Evolutionary conservation across 495 filamentous ascomycete species (phyloP).

Genomic region (Aspergillus nidulans): DNA sequence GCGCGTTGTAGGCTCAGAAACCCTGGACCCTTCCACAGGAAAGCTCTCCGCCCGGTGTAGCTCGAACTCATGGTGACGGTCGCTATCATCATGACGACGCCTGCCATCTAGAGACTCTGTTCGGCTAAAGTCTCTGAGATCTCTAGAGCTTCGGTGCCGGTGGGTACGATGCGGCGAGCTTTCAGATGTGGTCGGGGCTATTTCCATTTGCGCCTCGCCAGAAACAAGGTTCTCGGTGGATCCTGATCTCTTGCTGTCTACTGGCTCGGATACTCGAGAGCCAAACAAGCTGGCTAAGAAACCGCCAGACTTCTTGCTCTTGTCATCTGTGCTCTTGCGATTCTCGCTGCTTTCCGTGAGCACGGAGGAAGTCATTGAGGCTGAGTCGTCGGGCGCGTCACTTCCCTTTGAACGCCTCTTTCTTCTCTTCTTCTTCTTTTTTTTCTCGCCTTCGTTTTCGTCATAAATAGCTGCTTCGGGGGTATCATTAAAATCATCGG

Average conservation of each 20-base stretch:
- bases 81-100: conserved; percentile 2
- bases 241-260: conserved; percentile 27
- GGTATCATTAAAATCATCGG: conserved; percentile 21
- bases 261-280: conserved; percentile 31
- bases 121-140: conserved; percentile 17
- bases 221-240: conserved; percentile 26
- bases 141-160: conserved; percentile 25
- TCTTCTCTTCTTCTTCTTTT: conserved; percentile 23
- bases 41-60: not conserved
- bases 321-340: conserved; percentile 26
- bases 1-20: conserved; percentile 28
- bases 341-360: conserved; percentile 29
- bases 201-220: conserved; percentile 38
- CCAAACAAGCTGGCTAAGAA: conserved; percentile 39
- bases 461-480: conserved; percentile 3
- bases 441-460: conserved; percentile 15
- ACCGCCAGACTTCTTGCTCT: conserved; percentile 30
- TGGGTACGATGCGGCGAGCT: conserved; percentile 36
- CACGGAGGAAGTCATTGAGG: conserved; percentile 34
- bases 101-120: conserved; percentile 22
- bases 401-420: conserved; percentile 33
- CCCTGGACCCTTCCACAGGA: conserved; percentile 23
- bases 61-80: not conserved
- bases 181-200: conserved; percentile 24
- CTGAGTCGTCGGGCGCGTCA: conserved; percentile 30